Evolutionary conservation across 345 rosid genomes (phyloP), one percentile per base, ranked within the genome.

Genomic region (rapeseed (Brassica napus)): DNA sequence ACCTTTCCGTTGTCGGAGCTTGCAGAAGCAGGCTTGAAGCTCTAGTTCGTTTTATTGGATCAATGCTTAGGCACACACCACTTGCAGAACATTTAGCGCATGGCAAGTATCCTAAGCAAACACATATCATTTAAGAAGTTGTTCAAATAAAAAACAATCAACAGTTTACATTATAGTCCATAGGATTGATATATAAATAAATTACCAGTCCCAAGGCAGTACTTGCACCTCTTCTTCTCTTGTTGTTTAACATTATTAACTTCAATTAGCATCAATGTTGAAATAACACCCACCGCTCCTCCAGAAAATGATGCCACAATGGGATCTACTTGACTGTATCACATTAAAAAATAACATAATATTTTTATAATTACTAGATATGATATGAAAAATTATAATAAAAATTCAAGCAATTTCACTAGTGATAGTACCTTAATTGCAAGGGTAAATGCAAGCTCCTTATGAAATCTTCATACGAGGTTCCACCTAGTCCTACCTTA

Each of bases 231-330:
- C 85, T 91, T 94, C 87, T 90, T 92, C 91, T 91, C 94, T 81
- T 94, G 98, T 65, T 83, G 90, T 83, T 92, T 90, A 42, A 94
- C 97, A 82, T 92, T 92, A 81, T 90, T 94, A 55, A 77, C 94
- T 86, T 92, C 98, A 69, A 92, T 90, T 68, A 94, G 68, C 98
- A 94, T 94, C 84, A 94, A 86, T 64, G 97, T 87, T n/a, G 98
- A 94, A 65, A 94, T 92, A 57, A 94, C 98, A 59, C 98, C 98
- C 12, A 94, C 97, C 9, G 97, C 94, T 6, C 98, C 98, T 5
- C 98, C 98, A 14, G 97, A 89, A 85, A 91, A 94, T 58, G 98
- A 94, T 52, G 98, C 98, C 72, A 94, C 97, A 30, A 92, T 94
- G 7, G 98, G 98, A 77, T 94, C 97, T 9, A 94, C 98, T 87